Evolutionary conservation across 1,284 basidiomycete genomes (phyloP).

Genomic region (Cryptococcus amylolentus): DNA sequence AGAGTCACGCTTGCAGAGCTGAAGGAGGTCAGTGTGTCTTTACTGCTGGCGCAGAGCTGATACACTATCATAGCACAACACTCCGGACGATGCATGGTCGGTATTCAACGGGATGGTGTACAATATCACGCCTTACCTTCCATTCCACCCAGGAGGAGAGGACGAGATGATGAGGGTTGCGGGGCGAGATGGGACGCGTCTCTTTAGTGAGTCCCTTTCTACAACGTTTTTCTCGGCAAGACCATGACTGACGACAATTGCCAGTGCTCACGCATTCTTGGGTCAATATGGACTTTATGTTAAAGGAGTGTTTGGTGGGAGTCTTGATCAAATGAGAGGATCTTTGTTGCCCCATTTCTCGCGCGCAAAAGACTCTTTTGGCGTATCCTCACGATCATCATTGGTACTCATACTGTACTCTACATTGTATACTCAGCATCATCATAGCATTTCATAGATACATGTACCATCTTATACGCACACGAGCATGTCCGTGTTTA

Average conservation of each 20-base stretch:
- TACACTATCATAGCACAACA: conserved; percentile 36
- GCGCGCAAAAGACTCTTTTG: neutral
- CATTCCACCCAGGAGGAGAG: conserved; percentile 92
- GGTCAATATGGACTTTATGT: conserved; percentile 92
- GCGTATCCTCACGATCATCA: neutral
- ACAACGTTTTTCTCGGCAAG: neutral
- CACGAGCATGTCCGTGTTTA: neutral
- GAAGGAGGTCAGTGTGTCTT: conserved; percentile 64
- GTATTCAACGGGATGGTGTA: conserved; percentile 92
- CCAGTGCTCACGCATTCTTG: conserved; percentile 66
- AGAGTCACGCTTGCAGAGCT: conserved; percentile 78
- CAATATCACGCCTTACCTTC: conserved; percentile 88
- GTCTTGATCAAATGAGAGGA: conserved; percentile 61
- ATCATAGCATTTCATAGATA: neutral
- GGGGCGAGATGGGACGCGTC: conserved; percentile 86
- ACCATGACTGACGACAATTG: conserved; percentile 5
- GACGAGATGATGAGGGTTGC: conserved; percentile 93
- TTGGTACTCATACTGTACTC: neutral
- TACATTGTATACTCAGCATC: neutral
- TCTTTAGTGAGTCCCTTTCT: conserved; percentile 67
- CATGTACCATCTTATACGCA: neutral
- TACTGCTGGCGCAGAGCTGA: conserved; percentile 1
- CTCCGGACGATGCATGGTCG: conserved; percentile 85
- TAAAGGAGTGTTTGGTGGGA: conserved; percentile 86
- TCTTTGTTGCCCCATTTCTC: neutral